Evolutionary conservation across 306 rosid genomes (phyloP).

Genomic region (Dicorynia guianensis): DNA sequence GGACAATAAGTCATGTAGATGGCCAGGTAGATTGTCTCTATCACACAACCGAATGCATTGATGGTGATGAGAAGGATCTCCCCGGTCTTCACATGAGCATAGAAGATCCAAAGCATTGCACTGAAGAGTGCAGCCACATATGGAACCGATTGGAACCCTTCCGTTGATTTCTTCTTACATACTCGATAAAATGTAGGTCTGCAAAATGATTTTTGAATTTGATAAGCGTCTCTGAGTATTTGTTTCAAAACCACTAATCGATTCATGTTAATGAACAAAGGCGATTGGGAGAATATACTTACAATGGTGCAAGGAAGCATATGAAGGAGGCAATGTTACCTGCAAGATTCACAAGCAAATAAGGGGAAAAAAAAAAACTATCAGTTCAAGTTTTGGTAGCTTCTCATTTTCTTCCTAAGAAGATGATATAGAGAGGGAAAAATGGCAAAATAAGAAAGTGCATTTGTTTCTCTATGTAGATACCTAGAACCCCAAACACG

Average conservation of each 20-base stretch:
- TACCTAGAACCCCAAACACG: conserved; percentile 77
- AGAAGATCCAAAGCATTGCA: conserved; percentile 90
- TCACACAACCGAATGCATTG: conserved; percentile 72
- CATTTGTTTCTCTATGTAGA: background rate
- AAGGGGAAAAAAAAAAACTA: background rate
- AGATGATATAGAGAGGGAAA: background rate
- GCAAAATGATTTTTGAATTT: conserved; percentile 22
- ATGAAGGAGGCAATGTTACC: conserved; percentile 83
- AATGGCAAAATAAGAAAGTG: background rate
- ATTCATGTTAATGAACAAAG: background rate
- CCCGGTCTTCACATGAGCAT: conserved; percentile 72
- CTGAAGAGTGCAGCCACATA: conserved; percentile 90
- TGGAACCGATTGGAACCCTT: conserved; percentile 86
- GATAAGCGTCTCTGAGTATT: background rate
- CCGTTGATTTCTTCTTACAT: conserved; percentile 90
- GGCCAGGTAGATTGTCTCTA: conserved; percentile 80
- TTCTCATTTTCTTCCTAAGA: too few species aligned
- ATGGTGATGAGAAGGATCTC: conserved; percentile 81
- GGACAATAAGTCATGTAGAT: conserved; percentile 73
- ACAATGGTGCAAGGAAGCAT: conserved; percentile 91
- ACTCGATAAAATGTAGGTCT: conserved; percentile 79
- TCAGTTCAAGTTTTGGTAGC: background rate
- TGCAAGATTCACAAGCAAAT: conserved; percentile 34
- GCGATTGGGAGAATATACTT: conserved; percentile 42
- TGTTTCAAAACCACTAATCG: background rate